Conservation (phyloP, 345 rosid species). For the Citrus maxima region DNA sequence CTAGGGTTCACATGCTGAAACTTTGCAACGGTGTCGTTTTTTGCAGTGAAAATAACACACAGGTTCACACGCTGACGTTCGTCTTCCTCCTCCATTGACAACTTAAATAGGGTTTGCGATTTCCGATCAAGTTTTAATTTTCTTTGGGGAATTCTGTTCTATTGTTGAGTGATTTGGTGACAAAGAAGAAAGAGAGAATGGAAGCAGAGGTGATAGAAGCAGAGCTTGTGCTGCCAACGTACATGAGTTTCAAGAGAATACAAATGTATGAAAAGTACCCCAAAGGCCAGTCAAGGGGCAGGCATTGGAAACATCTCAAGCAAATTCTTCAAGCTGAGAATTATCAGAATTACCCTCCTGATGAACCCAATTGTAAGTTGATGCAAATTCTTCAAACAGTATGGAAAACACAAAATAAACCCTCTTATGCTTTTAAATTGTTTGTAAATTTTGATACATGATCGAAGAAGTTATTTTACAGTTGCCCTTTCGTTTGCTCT, state of each 20-base stretch:
- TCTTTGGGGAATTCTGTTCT: background rate
- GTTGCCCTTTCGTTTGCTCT: background rate
- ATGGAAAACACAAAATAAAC: background rate
- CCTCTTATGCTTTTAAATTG: background rate
- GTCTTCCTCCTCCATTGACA: too few species aligned
- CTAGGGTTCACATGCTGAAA: rapidly evolving
- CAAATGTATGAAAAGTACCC: constrained; percentile 81
- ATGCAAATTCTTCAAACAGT: background rate
- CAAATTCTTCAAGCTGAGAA: constrained; percentile 90
- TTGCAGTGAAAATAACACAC: rapidly evolving
- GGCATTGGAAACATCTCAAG: constrained; percentile 93
- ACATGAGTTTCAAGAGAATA: constrained; percentile 67
- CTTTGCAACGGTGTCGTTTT: too few species aligned
- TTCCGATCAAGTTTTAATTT: background rate
- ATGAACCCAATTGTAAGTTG: constrained; percentile 58
- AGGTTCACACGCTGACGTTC: too few species aligned
- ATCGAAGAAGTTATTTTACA: background rate
- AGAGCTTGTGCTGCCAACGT: constrained; percentile 69
- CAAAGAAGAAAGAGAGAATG: constrained; percentile 32
- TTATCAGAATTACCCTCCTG: constrained; percentile 50
- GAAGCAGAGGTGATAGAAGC: constrained; percentile 62
- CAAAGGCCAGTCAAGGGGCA: constrained; percentile 73
- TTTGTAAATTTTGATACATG: background rate
- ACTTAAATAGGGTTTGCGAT: background rate
- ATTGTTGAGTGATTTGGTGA: background rate